Evolutionary conservation across 495 filamentous ascomycete species (phyloP).

Genomic region (Aspergillus kassunensis): DNA sequence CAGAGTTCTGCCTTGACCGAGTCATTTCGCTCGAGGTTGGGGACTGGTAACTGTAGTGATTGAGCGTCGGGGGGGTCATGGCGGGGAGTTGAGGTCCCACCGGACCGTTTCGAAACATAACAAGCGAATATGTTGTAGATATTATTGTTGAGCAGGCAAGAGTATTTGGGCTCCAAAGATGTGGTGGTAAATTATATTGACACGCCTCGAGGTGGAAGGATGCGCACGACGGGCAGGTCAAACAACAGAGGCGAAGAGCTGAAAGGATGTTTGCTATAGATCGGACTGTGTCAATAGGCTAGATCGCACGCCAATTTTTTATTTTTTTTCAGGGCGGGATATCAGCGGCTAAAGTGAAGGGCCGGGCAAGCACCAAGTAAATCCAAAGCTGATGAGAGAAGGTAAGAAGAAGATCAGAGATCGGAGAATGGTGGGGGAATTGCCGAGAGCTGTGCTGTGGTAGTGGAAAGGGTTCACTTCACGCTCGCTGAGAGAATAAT

Average conservation of each 20-base stretch:
- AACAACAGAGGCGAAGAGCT: background rate
- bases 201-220: background rate
- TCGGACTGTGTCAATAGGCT: background rate
- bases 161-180: background rate
- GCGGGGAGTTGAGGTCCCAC: constrained; percentile 15
- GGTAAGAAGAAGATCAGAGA: background rate
- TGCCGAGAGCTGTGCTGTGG: constrained; percentile 9
- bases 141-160: background rate
- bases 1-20: constrained; percentile 37
- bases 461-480: constrained; percentile 1
- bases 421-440: constrained; percentile 2
- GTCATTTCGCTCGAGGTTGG: constrained; percentile 27
- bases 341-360: background rate
- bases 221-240: background rate
- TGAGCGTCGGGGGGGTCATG: constrained; percentile 18
- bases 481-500: constrained; percentile 7
- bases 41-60: constrained; percentile 30
- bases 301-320: background rate
- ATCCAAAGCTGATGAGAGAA: background rate
- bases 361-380: background rate
- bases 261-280: constrained; percentile 4
- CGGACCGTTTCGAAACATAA: constrained; percentile 18
- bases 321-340: background rate
- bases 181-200: background rate
- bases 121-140: background rate